Base-by-base conservation (phyloP, 1,284 basidiomycete species). In the Athelia sp. region DNA sequence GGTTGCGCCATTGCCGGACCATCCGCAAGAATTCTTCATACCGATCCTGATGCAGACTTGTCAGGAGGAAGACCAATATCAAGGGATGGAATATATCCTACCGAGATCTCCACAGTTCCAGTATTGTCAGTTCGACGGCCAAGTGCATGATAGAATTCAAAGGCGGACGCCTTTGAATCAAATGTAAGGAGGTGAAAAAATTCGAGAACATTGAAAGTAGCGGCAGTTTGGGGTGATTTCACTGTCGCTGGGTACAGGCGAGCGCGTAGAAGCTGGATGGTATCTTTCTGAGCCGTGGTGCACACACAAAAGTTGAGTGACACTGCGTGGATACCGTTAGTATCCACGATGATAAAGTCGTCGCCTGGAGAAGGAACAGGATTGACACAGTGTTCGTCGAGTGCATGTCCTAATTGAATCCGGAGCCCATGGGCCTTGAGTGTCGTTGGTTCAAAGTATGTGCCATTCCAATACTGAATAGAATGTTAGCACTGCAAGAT, bases 261-360 rank as follows among this genome's bases (percentile, higher is more conserved):
- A 47, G 53, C 45, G 17, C 60, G 55, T 6, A 69, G 54, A 9
- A 65, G 53, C 52, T 69, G 68, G 1, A 40, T 1, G 52, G 40
- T 11, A 8, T 53, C 21, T 6, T 18, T 14, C 13, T 22, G 4
- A 32, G 34, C 51, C 38, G 2, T 38, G 13, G 49, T 49, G 54
- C 69, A 72, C 1, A 52, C 57, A 46, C 69, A 72, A 48, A 59
- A 69, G 36, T 66, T 51, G 2, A 72, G 23, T 2, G 46, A 49
- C 3, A 70, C 57, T 1, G 56, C 26, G 43, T 68, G 66, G 17
- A 71, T 54, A 1, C 68, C 67, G 35, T 59, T 62, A 4, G 49
- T 53, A 50, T 70, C 55, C 9, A 72, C 43, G 4, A 69, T 55
- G 1, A 61, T 50, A 42, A 71, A 67, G 18, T 31, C 8, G 21